Conservation (phyloP, 495 filamentous ascomycete species). For the Xylaria scruposa region DNA sequence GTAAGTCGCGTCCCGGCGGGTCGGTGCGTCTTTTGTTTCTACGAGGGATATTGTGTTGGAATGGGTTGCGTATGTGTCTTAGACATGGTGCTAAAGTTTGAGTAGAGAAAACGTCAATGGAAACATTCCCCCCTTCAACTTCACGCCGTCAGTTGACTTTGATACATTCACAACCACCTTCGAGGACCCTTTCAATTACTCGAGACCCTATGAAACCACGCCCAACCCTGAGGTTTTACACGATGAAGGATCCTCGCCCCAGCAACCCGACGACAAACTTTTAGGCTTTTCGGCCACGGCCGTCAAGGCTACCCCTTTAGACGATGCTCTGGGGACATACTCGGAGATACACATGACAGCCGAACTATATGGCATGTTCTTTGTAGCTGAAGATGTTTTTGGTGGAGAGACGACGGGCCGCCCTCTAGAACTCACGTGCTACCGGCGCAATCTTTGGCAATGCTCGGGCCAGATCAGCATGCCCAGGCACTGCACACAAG, state of each 20-base stretch:
- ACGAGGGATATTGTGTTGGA: neutral
- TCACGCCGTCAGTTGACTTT: conserved; percentile 62
- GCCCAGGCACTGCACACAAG: conserved; percentile 72
- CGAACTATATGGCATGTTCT: conserved; percentile 95
- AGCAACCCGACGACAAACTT: conserved; percentile 77
- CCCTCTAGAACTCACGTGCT: conserved; percentile 87
- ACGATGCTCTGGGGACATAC: conserved; percentile 59
- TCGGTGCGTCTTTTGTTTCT: neutral
- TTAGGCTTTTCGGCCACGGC: conserved; percentile 77
- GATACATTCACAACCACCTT: conserved; percentile 64
- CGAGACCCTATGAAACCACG: conserved; percentile 57
- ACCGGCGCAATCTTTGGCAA: conserved; percentile 89
- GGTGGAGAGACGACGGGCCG: conserved; percentile 55
- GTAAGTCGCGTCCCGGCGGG: conserved; percentile 39
- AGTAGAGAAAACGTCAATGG: conserved; percentile 51
- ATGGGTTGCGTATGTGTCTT: neutral
- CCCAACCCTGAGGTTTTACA: conserved; percentile 38
- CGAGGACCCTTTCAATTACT: conserved; percentile 71
- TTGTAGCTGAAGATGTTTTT: conserved; percentile 78
- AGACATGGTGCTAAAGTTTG: conserved; percentile 21
- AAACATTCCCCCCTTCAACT: conserved; percentile 53
- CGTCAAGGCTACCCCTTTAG: conserved; percentile 72
- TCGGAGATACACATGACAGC: conserved; percentile 73
- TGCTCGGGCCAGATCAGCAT: conserved; percentile 83
- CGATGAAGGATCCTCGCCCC: conserved; percentile 42